Evolutionary conservation across 768 basidiomycete species (phyloP).

Genomic region (Russula abietina): DNA sequence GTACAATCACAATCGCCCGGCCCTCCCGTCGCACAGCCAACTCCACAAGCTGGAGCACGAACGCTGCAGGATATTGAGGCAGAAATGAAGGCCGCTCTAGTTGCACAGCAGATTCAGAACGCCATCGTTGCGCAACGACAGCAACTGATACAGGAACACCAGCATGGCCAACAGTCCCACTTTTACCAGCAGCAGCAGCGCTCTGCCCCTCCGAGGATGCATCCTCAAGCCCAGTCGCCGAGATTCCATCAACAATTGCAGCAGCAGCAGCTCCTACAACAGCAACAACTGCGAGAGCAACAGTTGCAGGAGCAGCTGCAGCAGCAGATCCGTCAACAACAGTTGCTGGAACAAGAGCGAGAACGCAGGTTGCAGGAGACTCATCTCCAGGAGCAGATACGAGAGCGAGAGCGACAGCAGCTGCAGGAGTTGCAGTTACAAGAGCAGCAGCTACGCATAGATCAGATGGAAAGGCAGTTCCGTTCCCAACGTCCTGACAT

Average conservation of each 20-base stretch:
- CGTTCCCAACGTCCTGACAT: constrained; percentile 25
- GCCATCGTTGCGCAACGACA: constrained; percentile 36
- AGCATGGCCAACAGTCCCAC: constrained; percentile 34
- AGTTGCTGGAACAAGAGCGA: constrained; percentile 56
- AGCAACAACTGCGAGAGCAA: constrained; percentile 61
- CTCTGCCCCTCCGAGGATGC: constrained; percentile 70
- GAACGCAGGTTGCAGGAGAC: constrained; percentile 60
- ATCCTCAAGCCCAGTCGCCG: constrained; percentile 69
- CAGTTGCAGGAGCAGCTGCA: constrained; percentile 32
- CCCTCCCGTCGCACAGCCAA: constrained; percentile 29
- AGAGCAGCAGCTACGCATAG: constrained; percentile 23
- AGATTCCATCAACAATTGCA: constrained; percentile 73
- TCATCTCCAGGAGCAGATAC: constrained; percentile 52
- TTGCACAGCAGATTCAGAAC: constrained; percentile 28
- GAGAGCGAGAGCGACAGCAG: constrained; percentile 32
- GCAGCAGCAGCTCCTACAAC: constrained; percentile 54
- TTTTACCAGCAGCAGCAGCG: constrained; percentile 38
- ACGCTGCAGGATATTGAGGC: constrained; percentile 80
- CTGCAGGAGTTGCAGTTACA: constrained; percentile 31
- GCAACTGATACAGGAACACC: constrained; percentile 31
- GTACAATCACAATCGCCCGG: constrained; percentile 14
- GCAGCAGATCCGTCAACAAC: constrained; percentile 24
- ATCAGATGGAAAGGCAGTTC: constrained; percentile 23
- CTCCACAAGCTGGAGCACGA: constrained; percentile 28
- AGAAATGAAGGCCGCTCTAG: constrained; percentile 65